Base-by-base conservation (phyloP, 495 filamentous ascomycete genomes). In the Aspergillus steynii region DNA sequence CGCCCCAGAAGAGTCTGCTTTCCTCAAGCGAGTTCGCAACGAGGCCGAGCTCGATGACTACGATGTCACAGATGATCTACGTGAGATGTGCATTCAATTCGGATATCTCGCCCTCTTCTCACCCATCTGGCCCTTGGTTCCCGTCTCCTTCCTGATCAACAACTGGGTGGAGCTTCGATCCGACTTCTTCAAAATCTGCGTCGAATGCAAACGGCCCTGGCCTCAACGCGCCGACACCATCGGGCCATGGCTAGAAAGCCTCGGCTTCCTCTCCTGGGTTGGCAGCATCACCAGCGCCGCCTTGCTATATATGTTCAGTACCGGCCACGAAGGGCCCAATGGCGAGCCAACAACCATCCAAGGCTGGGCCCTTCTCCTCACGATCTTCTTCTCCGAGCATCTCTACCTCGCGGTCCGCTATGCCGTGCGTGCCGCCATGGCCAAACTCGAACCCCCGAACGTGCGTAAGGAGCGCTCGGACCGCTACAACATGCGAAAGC, bases 61-160 rank as follows among this genome's bases (percentile, higher is more conserved):
- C 74, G 90, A 96, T 62, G 93, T 97, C 2, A 92, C 89, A 5
- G 83, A 83, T 12, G 95, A 99, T 66, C 84, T 97, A 55, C 81
- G 94, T 12, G 96, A 99, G 73, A 99, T 99, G 95, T 87, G 93
- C 54, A 86, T 98, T 51, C 95, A 97, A 66, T 93, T 92, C 68
- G 92, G 95, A 20, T 99, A 97, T 70, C 77, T 99, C n/a, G 88
- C 91, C 0, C 84, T 99, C 2, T 99, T 99, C 78, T 92, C 90
- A 2, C 90, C 95, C 2, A 82, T 93, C 49, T 99, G 95, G 95
- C 95, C 95, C 0, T 79, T 98, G 5, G 91, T 93, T 0, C 86
- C 89, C 0, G 82, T 92, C 37, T 95, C 91, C 0, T 99, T 98
- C 82, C 75, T 97, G 9, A 78, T 96, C 74, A 97, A 97, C 74